Evolutionary conservation across 2,329 filamentous ascomycete species (phyloP).

Genomic region (Neospermospora avenae): DNA sequence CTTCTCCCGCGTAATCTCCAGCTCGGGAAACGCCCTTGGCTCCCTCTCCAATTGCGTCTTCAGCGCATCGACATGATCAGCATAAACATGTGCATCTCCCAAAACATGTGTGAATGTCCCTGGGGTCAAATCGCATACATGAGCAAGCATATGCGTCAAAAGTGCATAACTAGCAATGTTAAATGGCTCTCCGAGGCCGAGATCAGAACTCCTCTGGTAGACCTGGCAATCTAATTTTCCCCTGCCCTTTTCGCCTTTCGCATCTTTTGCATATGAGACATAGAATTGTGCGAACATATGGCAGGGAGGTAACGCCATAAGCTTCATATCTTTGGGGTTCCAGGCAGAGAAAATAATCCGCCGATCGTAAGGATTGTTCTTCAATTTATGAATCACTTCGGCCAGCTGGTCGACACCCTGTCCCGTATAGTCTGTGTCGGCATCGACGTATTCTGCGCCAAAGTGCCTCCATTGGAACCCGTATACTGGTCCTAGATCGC

Average conservation of each 20-base stretch:
- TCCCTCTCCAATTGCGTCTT: slow-evolving; percentile 75
- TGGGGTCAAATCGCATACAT: slow-evolving; percentile 78
- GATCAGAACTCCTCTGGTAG: slow-evolving; percentile 93
- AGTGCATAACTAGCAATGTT: slow-evolving; percentile 96
- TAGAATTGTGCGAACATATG: slow-evolving; percentile 98
- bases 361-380: slow-evolving; percentile 79
- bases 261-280: slow-evolving; percentile 31
- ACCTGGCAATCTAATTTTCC: slow-evolving; percentile 82
- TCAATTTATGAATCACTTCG: slow-evolving; percentile 84
- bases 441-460: slow-evolving; percentile 81
- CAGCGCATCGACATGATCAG: slow-evolving; percentile 87
- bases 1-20: slow-evolving; percentile 67
- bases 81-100: slow-evolving; percentile 97
- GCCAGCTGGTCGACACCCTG: slow-evolving; percentile 92
- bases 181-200: slow-evolving; percentile 93
- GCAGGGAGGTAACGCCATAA: slow-evolving; percentile 91
- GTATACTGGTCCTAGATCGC: slow-evolving; percentile 93
- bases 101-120: slow-evolving; percentile 91
- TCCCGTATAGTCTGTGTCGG: slow-evolving; percentile 76
- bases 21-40: slow-evolving; percentile 74
- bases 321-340: slow-evolving; percentile 82
- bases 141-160: slow-evolving; percentile 91
- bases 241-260: slow-evolving; percentile 41
- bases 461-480: slow-evolving; percentile 99
- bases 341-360: slow-evolving; percentile 89